phyloP scores from a whole-genome alignment of 208 protist species.

The Trypanosoma rangeli region DNA sequence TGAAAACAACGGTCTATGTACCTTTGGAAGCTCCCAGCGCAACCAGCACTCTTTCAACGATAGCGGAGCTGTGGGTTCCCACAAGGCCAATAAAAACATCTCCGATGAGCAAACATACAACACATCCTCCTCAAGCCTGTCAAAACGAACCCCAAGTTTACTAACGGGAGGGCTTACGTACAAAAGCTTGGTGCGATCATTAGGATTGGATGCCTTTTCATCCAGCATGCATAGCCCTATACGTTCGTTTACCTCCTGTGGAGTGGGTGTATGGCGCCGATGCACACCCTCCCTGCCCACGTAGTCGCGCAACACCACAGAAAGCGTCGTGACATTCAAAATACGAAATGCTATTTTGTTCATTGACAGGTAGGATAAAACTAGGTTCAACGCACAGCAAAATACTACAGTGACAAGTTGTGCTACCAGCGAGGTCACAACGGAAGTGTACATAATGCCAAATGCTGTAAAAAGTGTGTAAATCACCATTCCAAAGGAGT shows the following conservation, averaged over 20 bases:
- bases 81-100: slow-evolving; percentile 74
- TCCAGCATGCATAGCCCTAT: slow-evolving; percentile 40
- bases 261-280: slow-evolving; percentile 35
- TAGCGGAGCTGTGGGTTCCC: slow-evolving; percentile 48
- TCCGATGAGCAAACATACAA: slow-evolving; percentile 58
- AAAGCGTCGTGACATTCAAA: slow-evolving; percentile 70
- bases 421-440: slow-evolving; percentile 62
- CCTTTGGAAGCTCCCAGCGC: slow-evolving; percentile 42
- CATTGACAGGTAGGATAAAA: slow-evolving; percentile 64
- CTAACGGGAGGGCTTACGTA: slow-evolving; percentile 64
- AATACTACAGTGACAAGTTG: slow-evolving; percentile 68
- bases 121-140: slow-evolving; percentile 60
- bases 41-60: slow-evolving; percentile 48
- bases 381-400: slow-evolving; percentile 65
- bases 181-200: slow-evolving; percentile 47
- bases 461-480: slow-evolving; percentile 74
- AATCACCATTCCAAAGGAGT: slow-evolving; percentile 83
- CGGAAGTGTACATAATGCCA: slow-evolving; percentile 72
- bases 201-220: slow-evolving; percentile 18
- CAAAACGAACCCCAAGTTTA: slow-evolving; percentile 54
- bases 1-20: slow-evolving; percentile 16
- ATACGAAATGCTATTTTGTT: slow-evolving; percentile 73
- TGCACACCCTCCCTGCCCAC: slow-evolving; percentile 28
- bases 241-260: slow-evolving; percentile 51
- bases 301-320: slow-evolving; percentile 55